These are phyloP conservation scores for Candida pseudofarinosa DNA, from an alignment of 805 yeast species.

Conservation along the genomic window DNA sequence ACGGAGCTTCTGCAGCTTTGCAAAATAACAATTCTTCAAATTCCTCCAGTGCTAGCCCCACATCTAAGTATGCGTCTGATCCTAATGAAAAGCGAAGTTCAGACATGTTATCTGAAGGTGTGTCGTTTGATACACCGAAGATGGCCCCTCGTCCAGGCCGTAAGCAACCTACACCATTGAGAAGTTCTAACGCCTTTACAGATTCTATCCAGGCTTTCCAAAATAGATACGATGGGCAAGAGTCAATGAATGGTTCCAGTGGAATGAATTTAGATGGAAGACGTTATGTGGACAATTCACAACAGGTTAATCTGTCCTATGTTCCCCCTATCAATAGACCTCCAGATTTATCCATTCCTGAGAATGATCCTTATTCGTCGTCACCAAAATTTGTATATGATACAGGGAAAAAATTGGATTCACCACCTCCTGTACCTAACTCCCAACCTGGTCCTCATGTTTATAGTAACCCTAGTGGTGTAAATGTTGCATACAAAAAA, in stretches of 20 bases:
- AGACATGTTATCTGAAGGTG: neutral
- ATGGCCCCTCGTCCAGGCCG: neutral
- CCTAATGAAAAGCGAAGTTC: neutral
- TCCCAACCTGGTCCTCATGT: neutral
- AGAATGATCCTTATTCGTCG: neutral
- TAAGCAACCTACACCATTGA: neutral
- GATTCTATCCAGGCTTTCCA: neutral
- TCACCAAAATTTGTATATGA: neutral
- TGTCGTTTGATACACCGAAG: neutral
- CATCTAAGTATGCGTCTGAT: neutral
- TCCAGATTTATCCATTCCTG: neutral
- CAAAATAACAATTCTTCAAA: neutral
- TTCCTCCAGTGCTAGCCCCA: neutral
- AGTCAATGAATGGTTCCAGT: neutral
- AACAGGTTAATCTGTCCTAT: neutral
- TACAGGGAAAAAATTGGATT: neutral
- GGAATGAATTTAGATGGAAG: neutral
- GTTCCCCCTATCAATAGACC: neutral
- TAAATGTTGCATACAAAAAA: neutral
- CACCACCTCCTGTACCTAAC: neutral
- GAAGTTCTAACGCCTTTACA: neutral
- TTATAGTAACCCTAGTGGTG: neutral
- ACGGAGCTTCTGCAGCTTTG: neutral
- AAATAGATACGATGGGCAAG: neutral
- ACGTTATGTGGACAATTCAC: neutral